A percentile compares a stretch with the other conserved stretches of the same genome.
Conservation (phyloP, 2,329 filamentous ascomycete species). For the Akanthomyces uredinophilus region DNA sequence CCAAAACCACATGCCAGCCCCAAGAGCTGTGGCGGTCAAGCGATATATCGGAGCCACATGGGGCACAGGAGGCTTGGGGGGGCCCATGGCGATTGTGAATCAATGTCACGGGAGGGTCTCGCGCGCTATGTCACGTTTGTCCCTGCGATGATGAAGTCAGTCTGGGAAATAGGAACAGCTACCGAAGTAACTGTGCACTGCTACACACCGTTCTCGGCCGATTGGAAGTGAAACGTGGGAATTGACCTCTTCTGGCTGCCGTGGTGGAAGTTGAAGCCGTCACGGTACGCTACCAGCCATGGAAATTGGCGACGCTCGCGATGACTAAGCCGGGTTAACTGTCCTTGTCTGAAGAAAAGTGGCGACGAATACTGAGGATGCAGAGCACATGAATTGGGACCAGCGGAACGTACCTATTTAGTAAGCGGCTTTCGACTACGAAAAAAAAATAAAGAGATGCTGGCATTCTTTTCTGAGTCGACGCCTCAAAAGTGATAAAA, state of each 20-base stretch:
- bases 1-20: constrained; percentile 99
- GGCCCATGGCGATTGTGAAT: constrained; percentile 23
- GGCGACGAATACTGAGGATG: not conserved
- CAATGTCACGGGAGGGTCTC: not conserved
- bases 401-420: too few relatives aligned
- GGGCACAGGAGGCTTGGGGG: constrained; percentile 39
- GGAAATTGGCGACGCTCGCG: not conserved
- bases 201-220: not conserved
- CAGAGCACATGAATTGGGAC: too few relatives aligned
- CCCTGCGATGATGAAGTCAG: not conserved
- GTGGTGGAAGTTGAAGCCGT: not conserved
- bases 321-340: constrained; percentile 4
- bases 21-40: constrained; percentile 78
- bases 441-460: too few relatives aligned
- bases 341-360: not conserved
- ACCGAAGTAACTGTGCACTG: not conserved
- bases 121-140: not conserved
- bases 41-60: constrained; percentile 65
- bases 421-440: too few relatives aligned
- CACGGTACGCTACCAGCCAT: not conserved
- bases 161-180: not conserved
- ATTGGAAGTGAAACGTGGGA: not conserved
- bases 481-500: too few relatives aligned
- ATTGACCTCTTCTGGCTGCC: not conserved
- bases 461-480: too few relatives aligned